These are phyloP conservation scores for Trifolium dubium DNA, from an alignment of 306 rosid species.

Conservation along the genomic window DNA sequence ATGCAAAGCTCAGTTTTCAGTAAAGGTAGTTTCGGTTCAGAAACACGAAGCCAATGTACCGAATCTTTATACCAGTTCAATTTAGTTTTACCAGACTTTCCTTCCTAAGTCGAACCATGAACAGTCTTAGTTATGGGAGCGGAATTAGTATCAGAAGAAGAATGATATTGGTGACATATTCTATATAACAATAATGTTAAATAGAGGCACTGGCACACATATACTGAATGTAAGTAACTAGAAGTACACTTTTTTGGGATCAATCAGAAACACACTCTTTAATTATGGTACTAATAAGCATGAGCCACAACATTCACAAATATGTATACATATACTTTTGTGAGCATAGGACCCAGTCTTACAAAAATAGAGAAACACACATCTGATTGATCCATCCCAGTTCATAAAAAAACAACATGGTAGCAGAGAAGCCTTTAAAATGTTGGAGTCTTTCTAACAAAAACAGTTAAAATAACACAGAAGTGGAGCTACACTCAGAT, in stretches of 20 bases:
- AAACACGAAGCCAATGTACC: too few relatives aligned
- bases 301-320: slow-evolving; percentile 12
- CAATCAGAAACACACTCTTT: background rate
- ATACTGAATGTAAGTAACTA: background rate
- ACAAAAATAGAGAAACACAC: background rate
- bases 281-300: background rate
- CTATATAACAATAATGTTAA: background rate
- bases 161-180: slow-evolving; percentile 19
- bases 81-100: background rate
- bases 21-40: too few relatives aligned
- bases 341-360: slow-evolving; percentile 3
- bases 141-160: background rate
- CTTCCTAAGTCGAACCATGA: background rate
- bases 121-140: background rate
- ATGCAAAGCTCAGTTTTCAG: too few relatives aligned
- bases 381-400: background rate
- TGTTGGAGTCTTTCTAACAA: background rate
- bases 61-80: too few relatives aligned
- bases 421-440: slow-evolving; percentile 7
- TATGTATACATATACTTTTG: background rate
- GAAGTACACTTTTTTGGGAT: background rate
- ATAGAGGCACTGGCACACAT: background rate
- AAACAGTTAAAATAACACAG: background rate
- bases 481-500: slow-evolving; percentile 44
- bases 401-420: background rate